Base-by-base conservation (phyloP, 2,329 filamentous ascomycete genomes). In the Alternaria viburni region DNA sequence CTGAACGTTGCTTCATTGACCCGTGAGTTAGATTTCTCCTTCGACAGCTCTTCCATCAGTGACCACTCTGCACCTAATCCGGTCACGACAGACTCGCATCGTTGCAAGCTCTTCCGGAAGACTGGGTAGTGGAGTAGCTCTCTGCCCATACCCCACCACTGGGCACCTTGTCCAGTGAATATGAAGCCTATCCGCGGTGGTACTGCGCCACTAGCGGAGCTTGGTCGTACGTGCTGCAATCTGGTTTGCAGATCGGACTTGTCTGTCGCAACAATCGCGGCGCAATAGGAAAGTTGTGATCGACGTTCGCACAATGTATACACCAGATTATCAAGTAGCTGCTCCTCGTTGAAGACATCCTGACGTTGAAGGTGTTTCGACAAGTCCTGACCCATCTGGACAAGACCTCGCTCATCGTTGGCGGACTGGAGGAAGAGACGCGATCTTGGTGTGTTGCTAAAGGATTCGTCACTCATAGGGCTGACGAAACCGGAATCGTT, bases 121-220 rank as follows among this genome's bases (percentile, higher is more conserved):
- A 59, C 45, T 1, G 65, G 52, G 26, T 69, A 68, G 7, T 26
- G 45, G 2, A 81, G 41, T 1, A 84, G 70, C 32, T 81, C 76
- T 6, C 65, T 61, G 2, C 81, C 81, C 81, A 83, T 83, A 0
- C 71, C 73, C 1, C 60, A 59, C 78, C 79, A 83, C 44, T 82
- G 81, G 2, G 80, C 81, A 21, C 82, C 82, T 59, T 83, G 82
- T 4, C 82, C 82, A 0, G 81, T 82, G 61, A 83, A 83, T 0
- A 83, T 70, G 36, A 67, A 74, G 50, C 52, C 57, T 19, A 69
- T 28, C 1, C 54, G 21, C 12, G 59, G 61, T 9, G 57, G 21
- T 15, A 28, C 21, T 3, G 46, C 47, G 15, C 21, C 12, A 13
- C 10, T 54, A 12, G 19, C 25, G 9, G 56, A 54, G 12, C 21